These are phyloP conservation scores for Talaromyces sp. DNA, from an alignment of 2,329 filamentous ascomycete species.

Conservation along the genomic window DNA sequence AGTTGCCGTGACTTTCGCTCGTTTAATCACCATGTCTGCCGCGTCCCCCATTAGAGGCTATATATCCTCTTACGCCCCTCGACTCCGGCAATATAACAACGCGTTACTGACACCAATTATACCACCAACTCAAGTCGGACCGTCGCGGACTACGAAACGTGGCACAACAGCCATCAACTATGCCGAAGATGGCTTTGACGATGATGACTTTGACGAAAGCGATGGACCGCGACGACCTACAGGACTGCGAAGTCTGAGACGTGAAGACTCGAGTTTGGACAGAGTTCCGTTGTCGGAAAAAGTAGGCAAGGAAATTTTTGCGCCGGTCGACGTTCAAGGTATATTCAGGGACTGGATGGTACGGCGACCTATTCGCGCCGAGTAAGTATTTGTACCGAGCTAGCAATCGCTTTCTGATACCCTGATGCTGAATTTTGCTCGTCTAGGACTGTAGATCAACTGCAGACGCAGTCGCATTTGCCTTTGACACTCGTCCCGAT, in stretches of 20 bases:
- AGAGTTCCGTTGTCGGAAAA: slow-evolving; percentile 67
- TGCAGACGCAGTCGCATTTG: slow-evolving; percentile 65
- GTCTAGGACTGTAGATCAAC: slow-evolving; percentile 53
- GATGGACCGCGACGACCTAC: slow-evolving; percentile 70
- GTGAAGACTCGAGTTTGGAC: slow-evolving; percentile 65
- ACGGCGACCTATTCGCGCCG: slow-evolving; percentile 54
- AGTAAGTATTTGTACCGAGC: slow-evolving; percentile 31
- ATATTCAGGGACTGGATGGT: slow-evolving; percentile 97
- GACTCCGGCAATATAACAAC: slow-evolving; percentile 86
- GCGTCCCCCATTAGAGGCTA: slow-evolving; percentile 77
- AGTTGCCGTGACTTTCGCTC: slow-evolving; percentile 22
- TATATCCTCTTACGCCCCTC: slow-evolving; percentile 85
- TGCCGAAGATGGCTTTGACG: slow-evolving; percentile 91
- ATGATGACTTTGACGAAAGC: slow-evolving; percentile 58
- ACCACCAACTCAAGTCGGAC: slow-evolving; percentile 63
- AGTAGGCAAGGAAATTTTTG: slow-evolving; percentile 74
- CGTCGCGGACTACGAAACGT: slow-evolving; percentile 87
- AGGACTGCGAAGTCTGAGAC: slow-evolving; percentile 70
- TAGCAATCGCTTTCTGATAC: background rate
- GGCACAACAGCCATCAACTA: slow-evolving; percentile 97
- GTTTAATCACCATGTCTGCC: slow-evolving; percentile 47
- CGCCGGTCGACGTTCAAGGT: slow-evolving; percentile 79
- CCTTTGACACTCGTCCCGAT: slow-evolving; percentile 92
- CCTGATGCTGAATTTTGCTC: background rate
- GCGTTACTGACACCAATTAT: slow-evolving; percentile 82